Conservation (phyloP, 768 basidiomycete species). For the Phylloporus sp. region DNA sequence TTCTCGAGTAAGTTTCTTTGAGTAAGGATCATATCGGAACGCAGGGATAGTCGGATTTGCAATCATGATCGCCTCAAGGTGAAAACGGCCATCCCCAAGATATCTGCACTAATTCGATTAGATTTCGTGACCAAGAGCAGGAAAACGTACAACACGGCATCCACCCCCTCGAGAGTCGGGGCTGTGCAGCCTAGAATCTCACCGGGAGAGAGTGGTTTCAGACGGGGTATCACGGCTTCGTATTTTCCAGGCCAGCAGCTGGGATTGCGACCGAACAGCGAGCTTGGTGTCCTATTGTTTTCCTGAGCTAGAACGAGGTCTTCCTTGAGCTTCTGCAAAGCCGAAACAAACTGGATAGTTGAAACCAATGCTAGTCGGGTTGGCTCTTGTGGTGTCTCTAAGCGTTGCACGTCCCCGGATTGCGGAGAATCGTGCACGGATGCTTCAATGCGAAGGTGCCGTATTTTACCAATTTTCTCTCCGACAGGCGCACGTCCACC, state of each 20-base stretch:
- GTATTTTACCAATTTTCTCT: constrained; percentile 34
- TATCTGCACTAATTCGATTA: constrained; percentile 54
- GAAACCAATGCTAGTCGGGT: constrained; percentile 91
- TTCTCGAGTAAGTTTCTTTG: constrained; percentile 93
- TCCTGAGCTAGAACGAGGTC: constrained; percentile 53
- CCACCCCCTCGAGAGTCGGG: constrained; percentile 71
- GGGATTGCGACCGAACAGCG: constrained; percentile 4
- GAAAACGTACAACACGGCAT: constrained; percentile 79
- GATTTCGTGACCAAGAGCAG: not conserved
- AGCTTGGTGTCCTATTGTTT: not conserved
- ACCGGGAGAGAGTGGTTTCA: constrained; percentile 91
- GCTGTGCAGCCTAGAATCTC: constrained; percentile 98
- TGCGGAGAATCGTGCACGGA: not conserved
- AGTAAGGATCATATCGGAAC: constrained; percentile 97
- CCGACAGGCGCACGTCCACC: constrained; percentile 49
- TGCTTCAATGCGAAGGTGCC: constrained; percentile 61
- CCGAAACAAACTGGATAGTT: constrained; percentile 96
- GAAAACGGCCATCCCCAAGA: constrained; percentile 96
- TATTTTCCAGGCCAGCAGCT: constrained; percentile 60
- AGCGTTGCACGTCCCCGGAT: constrained; percentile 8
- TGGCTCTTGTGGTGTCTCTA: constrained; percentile 22
- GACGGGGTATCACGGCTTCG: constrained; percentile 73
- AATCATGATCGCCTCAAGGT: constrained; percentile 98
- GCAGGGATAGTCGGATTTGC: constrained; percentile 95
- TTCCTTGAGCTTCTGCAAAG: constrained; percentile 82